These are phyloP conservation scores for Leishmania guyanensis DNA, from an alignment of 208 protist species.

Conservation along the genomic window DNA sequence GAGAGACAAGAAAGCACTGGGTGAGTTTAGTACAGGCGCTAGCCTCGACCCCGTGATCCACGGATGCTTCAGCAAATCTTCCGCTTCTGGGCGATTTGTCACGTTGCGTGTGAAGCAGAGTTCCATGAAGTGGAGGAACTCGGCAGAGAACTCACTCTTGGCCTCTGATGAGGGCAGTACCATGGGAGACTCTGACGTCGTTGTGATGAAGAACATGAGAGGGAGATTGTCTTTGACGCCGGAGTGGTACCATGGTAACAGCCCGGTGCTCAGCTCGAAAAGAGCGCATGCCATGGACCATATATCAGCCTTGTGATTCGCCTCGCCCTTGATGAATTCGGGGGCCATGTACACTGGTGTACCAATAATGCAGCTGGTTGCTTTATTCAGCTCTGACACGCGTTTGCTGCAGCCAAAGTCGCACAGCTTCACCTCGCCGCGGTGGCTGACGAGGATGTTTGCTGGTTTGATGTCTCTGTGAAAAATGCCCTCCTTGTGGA, in stretches of 20 bases:
- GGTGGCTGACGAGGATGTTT: constrained; percentile 88
- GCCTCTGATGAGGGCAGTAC: constrained; percentile 54
- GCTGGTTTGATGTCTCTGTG: constrained; percentile 93
- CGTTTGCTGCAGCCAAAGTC: constrained; percentile 93
- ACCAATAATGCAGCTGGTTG: constrained; percentile 85
- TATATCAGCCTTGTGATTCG: constrained; percentile 84
- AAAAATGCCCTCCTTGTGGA: constrained; percentile 89
- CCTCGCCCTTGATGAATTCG: constrained; percentile 88
- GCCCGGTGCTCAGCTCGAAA: constrained; percentile 86
- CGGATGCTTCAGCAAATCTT: constrained; percentile 79
- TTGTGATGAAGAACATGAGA: constrained; percentile 92
- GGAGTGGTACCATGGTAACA: constrained; percentile 86
- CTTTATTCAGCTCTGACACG: constrained; percentile 83
- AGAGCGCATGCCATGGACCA: constrained; percentile 89
- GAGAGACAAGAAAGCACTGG: constrained; percentile 20
- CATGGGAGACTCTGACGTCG: constrained; percentile 78
- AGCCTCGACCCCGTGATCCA: constrained; percentile 68
- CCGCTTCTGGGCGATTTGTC: constrained; percentile 59
- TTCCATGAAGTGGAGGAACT: constrained; percentile 88
- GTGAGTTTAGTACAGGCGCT: constrained; percentile 13
- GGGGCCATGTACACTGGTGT: constrained; percentile 92
- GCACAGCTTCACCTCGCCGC: constrained; percentile 88
- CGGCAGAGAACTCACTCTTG: constrained; percentile 58
- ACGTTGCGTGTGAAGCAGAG: constrained; percentile 85
- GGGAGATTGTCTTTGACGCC: constrained; percentile 78